Percentiles rank a stretch among this genome's conserved stretches.
Conservation (phyloP, 192 early-diverging fungal species). For the Blastocladiella britannica region DNA sequence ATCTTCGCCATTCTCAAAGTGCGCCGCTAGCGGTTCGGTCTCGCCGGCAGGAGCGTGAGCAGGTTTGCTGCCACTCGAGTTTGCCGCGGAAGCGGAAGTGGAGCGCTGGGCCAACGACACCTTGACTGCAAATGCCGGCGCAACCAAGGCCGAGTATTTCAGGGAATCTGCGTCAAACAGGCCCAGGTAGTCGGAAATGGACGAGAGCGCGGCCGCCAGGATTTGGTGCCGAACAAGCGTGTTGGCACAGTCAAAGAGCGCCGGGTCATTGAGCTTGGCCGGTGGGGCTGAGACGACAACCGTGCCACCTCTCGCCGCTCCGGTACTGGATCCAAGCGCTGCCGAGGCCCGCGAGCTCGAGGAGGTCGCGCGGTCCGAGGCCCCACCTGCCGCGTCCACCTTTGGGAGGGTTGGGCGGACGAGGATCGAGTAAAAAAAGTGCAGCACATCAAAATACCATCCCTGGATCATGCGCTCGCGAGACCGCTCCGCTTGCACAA, state of each 20-base stretch:
- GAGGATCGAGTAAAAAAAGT: slow-evolving; percentile 13
- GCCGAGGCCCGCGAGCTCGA: not conserved
- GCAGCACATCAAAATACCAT: slow-evolving; percentile 17
- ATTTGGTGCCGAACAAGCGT: slow-evolving; percentile 22
- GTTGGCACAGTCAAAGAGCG: slow-evolving; percentile 16
- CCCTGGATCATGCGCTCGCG: slow-evolving; percentile 26
- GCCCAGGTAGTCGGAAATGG: slow-evolving; percentile 17
- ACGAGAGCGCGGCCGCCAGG: slow-evolving; percentile 13
- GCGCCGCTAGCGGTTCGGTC: slow-evolving; percentile 3
- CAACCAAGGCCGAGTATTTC: slow-evolving; percentile 1
- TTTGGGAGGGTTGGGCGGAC: not conserved
- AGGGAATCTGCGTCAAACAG: slow-evolving; percentile 17
- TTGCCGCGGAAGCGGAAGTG: not conserved
- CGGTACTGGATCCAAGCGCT: too few species aligned
- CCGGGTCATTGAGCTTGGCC: slow-evolving; percentile 7
- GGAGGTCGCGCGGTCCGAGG: not conserved
- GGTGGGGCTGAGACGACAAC: not conserved
- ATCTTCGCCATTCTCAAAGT: slow-evolving; percentile 15
- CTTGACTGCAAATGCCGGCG: slow-evolving; percentile 5
- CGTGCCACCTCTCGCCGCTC: too few species aligned
- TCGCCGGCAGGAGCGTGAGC: too few species aligned
- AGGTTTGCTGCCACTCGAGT: too few species aligned
- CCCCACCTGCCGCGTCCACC: not conserved
- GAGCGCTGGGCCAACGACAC: not conserved
- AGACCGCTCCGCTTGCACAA: slow-evolving; percentile 36